A percentile compares a stretch with the other conserved stretches of the same genome.
Evolutionary conservation across 306 rosid species (phyloP).

Genomic region (Quercus dentata): DNA sequence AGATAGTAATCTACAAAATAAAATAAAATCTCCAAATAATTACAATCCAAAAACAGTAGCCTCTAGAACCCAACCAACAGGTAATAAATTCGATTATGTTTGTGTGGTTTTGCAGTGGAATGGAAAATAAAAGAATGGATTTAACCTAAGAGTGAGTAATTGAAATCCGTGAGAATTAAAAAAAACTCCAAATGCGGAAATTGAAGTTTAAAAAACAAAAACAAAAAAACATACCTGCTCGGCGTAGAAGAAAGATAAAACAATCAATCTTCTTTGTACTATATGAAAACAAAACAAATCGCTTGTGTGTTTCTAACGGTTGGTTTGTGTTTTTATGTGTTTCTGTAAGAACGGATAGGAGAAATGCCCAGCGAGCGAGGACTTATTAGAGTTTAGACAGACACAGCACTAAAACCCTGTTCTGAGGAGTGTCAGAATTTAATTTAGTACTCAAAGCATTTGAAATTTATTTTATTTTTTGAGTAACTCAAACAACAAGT

Average conservation of each 20-base stretch:
- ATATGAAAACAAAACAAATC: neutral
- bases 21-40: neutral
- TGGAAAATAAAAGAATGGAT: too few relatives aligned
- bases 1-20: neutral
- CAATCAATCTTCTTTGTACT: neutral
- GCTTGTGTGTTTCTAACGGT: neutral
- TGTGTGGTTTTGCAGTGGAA: too few relatives aligned
- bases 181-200: neutral
- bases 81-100: too few relatives aligned
- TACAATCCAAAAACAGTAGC: neutral
- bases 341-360: conserved; percentile 15
- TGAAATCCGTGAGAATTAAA: neutral
- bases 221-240: neutral
- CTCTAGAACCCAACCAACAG: too few relatives aligned
- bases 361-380: neutral
- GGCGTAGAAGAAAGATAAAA: neutral
- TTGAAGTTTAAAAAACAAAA: neutral
- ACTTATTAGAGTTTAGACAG: neutral
- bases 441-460: too few relatives aligned
- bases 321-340: neutral
- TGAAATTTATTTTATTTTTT: neutral
- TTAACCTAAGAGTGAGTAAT: neutral
- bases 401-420: neutral
- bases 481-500: fast-evolving
- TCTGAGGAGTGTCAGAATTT: too few relatives aligned